Evolutionary conservation across 2,329 filamentous ascomycete species (phyloP), one percentile per base, ranked within the genome.

Genomic region (Neopestalotiopsis sp.): DNA sequence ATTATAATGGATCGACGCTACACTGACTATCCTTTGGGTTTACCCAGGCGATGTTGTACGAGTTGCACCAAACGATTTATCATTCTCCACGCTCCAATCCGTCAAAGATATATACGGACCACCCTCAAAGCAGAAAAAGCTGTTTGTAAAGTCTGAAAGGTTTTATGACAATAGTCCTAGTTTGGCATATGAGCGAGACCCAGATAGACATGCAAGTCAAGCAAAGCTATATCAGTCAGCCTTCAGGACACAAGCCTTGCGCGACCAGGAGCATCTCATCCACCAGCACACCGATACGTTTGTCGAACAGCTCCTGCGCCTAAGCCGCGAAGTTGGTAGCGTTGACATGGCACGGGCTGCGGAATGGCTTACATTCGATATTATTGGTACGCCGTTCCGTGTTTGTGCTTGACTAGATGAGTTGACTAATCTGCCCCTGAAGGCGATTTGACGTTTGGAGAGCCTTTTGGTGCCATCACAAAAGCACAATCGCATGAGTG

Each of bases 61-160:
- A 6, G 71, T 82, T 34, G 77, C 77, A 2, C 83, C 84, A 0
- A 76, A 81, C 60, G 80, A 84, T 69, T 74, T 86, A 17, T 80
- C 81, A 1, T 85, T 82, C 73, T 77, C 75, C 64, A 68, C 79
- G 77, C 63, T 76, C 6, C 72, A 75, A 20, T 78, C 80, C 4
- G 80, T 77, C 74, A 74, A 75, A 63, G 80, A 82, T 61, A 79
- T 82, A 61, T 78, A 80, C 69, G 78, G 78, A n/a, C 76, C 71
- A 4, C 62, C 72, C 12, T 69, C 71, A 12, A 73, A 73, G 64
- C 65, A 68, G 2, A 61, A 69, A 10, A 72, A 73, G 68, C 68
- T 73, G 4, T 74, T 73, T 30, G 17, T 63, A 13, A 73, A 73
- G 49, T 71, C 67, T 12, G 61, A 69, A 3, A 49, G 65, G 1